phyloP scores from a whole-genome alignment of 208 protist genomes.

The Leishmania gerbilli region DNA sequence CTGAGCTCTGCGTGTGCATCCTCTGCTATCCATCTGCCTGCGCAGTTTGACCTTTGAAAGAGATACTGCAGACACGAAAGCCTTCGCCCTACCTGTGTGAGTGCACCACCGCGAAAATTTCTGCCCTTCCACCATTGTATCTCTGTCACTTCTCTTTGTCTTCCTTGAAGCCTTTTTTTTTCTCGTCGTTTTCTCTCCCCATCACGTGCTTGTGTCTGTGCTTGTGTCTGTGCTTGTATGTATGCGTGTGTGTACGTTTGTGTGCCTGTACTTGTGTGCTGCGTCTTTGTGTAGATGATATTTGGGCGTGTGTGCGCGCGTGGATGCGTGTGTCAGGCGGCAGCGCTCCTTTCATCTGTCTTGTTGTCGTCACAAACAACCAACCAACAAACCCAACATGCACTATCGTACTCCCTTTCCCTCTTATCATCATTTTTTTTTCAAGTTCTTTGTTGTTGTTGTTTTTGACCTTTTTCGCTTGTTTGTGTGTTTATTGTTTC shows the following conservation, averaged over 20 bases:
- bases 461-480: neutral
- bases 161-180: neutral
- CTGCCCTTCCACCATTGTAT: neutral
- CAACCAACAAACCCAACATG: slow-evolving; percentile 11
- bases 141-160: neutral
- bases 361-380: slow-evolving; percentile 3
- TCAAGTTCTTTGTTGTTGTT: neutral
- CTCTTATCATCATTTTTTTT: slow-evolving; percentile 3
- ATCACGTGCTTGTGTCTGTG: neutral
- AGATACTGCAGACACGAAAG: neutral
- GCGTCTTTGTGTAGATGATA: neutral
- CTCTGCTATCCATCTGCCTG: neutral
- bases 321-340: neutral
- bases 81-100: neutral
- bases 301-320: neutral
- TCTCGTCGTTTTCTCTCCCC: neutral
- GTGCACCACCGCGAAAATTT: neutral
- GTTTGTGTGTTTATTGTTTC: neutral
- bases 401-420: slow-evolving; percentile 7
- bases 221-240: neutral
- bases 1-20: neutral
- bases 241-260: neutral
- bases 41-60: neutral
- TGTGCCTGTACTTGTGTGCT: neutral
- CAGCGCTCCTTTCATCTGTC: slow-evolving; percentile 8